phyloP scores from a whole-genome alignment of 768 basidiomycete species.

The Leccinellum luteum region DNA sequence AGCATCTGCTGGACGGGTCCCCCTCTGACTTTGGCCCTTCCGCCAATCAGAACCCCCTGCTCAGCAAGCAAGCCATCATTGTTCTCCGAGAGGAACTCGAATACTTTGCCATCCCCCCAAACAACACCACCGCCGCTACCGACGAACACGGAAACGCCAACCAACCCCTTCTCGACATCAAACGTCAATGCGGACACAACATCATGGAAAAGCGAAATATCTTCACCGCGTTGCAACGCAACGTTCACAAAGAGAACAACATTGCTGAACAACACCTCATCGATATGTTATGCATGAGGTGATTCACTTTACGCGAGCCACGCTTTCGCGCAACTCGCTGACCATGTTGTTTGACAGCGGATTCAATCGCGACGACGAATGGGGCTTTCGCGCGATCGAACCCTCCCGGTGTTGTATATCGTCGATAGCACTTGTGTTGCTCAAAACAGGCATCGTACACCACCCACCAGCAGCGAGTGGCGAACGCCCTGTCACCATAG shows the following conservation, averaged over 20 bases:
- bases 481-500: constrained; percentile 75
- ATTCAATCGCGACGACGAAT: constrained; percentile 95
- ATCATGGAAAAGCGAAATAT: constrained; percentile 89
- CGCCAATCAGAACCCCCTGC: constrained; percentile 82
- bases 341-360: constrained; percentile 47
- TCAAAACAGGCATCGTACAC: constrained; percentile 95
- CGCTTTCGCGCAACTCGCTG: constrained; percentile 8
- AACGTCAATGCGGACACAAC: constrained; percentile 82
- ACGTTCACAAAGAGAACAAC: constrained; percentile 99
- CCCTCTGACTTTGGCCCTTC: constrained; percentile 59
- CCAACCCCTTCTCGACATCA: constrained; percentile 71
- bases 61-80: constrained; percentile 96
- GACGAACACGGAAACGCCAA: constrained; percentile 82
- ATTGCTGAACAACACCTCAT: constrained; percentile 98
- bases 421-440: constrained; percentile 93
- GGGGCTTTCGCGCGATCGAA: constrained; percentile 96
- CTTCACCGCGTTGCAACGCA: constrained; percentile 96
- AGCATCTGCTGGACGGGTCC: constrained; percentile 68
- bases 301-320: too few relatives aligned
- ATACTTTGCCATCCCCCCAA: constrained; percentile 94
- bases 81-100: constrained; percentile 97
- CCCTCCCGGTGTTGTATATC: constrained; percentile 97
- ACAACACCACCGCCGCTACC: constrained; percentile 56
- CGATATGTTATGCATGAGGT: constrained; percentile 99
- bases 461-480: constrained; percentile 48